phyloP scores from a whole-genome alignment of 768 basidiomycete species.

The Tulasnella sp. region DNA sequence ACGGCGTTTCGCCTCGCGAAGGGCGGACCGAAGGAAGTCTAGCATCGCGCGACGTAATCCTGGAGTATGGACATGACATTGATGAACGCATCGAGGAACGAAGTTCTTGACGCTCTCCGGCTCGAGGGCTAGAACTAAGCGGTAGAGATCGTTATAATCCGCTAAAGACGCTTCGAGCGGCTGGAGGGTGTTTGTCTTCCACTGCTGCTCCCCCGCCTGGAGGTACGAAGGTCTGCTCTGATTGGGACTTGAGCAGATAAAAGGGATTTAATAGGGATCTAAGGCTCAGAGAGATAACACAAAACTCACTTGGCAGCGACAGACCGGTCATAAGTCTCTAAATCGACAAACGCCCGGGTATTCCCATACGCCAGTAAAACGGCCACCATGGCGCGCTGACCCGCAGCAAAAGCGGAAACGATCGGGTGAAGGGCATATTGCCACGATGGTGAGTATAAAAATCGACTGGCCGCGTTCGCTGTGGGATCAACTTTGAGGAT shows the following conservation, averaged over 20 bases:
- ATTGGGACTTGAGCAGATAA: neutral
- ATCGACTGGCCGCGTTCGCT: slow-evolving; percentile 37
- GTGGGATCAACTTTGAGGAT: slow-evolving; percentile 38
- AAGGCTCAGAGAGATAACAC: neutral
- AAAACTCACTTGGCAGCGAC: slow-evolving; percentile 33
- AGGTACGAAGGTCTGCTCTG: neutral
- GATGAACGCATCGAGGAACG: neutral
- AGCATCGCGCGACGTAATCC: slow-evolving; percentile 30
- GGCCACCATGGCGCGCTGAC: slow-evolving; percentile 36
- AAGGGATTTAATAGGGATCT: neutral
- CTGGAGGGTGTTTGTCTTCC: neutral
- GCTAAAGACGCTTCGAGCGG: slow-evolving; percentile 38
- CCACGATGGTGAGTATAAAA: slow-evolving; percentile 32
- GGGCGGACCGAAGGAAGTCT: slow-evolving; percentile 31
- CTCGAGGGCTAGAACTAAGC: slow-evolving; percentile 37
- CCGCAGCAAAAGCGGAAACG: slow-evolving; percentile 35
- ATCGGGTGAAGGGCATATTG: slow-evolving; percentile 34
- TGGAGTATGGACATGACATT: neutral
- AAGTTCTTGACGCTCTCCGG: slow-evolving; percentile 30
- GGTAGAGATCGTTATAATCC: slow-evolving; percentile 34
- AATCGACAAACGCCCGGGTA: slow-evolving; percentile 32
- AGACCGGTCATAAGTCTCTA: slow-evolving; percentile 36
- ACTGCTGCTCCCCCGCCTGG: neutral
- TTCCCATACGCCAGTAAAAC: slow-evolving; percentile 38
- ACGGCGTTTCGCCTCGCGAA: slow-evolving; percentile 29